phyloP scores from a whole-genome alignment of 768 basidiomycete species.

The Leucocoprinus birnbaumii region DNA sequence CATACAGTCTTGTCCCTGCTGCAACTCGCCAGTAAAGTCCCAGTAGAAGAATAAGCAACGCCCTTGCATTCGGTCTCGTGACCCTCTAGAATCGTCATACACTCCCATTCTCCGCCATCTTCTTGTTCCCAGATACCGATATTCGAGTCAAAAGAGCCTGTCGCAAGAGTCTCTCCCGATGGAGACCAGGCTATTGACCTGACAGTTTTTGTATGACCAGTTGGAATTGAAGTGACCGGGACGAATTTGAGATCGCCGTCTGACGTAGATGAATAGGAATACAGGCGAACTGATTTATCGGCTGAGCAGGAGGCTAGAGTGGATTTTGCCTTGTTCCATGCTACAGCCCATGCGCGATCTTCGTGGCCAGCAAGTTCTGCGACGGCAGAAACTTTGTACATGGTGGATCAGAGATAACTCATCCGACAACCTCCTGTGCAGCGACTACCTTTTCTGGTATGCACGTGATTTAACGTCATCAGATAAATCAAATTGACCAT shows the following conservation, averaged over 20 bases:
- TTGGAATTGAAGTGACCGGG: constrained; percentile 64
- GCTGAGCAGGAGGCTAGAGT: constrained; percentile 91
- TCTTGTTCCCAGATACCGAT: constrained; percentile 89
- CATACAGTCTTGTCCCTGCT: constrained; percentile 97
- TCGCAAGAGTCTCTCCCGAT: constrained; percentile 81
- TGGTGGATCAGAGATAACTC: constrained; percentile 5
- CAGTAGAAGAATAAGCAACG: constrained; percentile 78
- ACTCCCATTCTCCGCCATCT: constrained; percentile 76
- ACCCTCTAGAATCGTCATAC: constrained; percentile 82
- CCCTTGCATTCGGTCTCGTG: constrained; percentile 97
- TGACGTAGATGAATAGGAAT: constrained; percentile 48
- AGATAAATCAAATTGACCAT: too few relatives aligned
- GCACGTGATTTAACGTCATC: not conserved
- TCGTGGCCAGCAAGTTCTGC: constrained; percentile 53
- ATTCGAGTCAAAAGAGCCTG: constrained; percentile 91
- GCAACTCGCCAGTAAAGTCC: constrained; percentile 86
- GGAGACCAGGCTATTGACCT: constrained; percentile 88
- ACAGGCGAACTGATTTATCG: constrained; percentile 89
- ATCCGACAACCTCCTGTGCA: not conserved
- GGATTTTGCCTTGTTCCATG: constrained; percentile 84
- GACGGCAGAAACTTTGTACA: not conserved
- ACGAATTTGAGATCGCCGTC: constrained; percentile 37
- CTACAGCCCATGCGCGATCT: constrained; percentile 83
- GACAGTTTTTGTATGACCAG: constrained; percentile 87
- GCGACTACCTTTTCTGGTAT: too few relatives aligned